Base-by-base conservation (phyloP, 805 yeast species). In the Cephaloascus albidus region DNA sequence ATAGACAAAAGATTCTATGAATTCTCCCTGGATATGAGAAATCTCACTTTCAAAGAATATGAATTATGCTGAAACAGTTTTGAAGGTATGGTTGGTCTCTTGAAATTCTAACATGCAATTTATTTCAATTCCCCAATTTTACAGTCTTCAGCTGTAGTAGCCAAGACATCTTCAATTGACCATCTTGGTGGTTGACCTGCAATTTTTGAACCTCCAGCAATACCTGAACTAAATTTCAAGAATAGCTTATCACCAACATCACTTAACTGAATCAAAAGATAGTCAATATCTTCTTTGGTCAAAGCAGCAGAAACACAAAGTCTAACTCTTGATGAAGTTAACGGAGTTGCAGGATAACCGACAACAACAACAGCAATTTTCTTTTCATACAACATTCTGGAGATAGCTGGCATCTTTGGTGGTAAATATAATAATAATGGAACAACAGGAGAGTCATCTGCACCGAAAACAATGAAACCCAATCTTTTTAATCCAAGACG, bases 331-430 rank as follows among this genome's bases (percentile, higher is more conserved):
- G 95, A 84, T 30, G 88, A 77, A 34, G 86, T 79, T 48, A 93
- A 71, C 28, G 96, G 96, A 0, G 97, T 90, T 1, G 98, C 98
- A 10, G 99, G 99, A 57, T 93, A 93, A 30, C 97, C 96, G 35
- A 90, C 97, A 46, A 90, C 81, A 28, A 93, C 99, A 37, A 90
- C 89, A 3, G 98, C 98, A 44, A 93, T 81, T 39, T 84, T 84
- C 60, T 77, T 69, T 46, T 74, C 77, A 50, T 83, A 74, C 72
- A 90, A 74, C 73, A 78, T 75, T 57, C 96, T 75, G 36, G 96
- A 82, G 45, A 88, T 76, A 0, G 90, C 88, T 19, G 96, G 94
- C 95, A 93, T 87, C 57, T 89, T 90, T 20, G 94, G 80, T 18
- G 98, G 99, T 39, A 86, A 77, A 55, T 83, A 93, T 45, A 89